Conservation (phyloP, 202 grass and related monocot species). For the Eragrostis tef region DNA sequence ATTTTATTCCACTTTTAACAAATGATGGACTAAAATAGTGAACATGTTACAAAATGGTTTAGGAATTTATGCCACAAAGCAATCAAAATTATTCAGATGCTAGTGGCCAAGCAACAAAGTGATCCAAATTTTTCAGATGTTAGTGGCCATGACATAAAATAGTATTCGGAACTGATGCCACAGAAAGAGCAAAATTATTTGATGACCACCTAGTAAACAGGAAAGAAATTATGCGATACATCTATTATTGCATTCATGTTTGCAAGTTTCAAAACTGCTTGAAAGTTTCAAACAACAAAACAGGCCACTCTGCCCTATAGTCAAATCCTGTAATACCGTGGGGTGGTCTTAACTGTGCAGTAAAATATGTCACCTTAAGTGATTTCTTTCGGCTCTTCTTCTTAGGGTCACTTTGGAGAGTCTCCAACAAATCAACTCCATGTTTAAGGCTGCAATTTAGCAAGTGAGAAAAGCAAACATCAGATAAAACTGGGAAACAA, state of each 20-base stretch:
- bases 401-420: constrained; percentile 75
- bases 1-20: neutral
- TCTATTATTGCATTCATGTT: neutral
- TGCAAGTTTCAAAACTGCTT: neutral
- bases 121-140: neutral
- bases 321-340: constrained; percentile 13
- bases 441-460: constrained; percentile 75
- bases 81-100: too few species aligned
- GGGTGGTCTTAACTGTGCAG: neutral
- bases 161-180: too few species aligned
- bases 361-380: constrained; percentile 64
- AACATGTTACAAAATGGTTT: too few species aligned
- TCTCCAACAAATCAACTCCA: constrained; percentile 78
- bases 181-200: neutral
- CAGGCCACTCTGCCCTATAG: neutral
- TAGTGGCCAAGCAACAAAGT: neutral
- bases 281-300: neutral
- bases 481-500: constrained; percentile 32
- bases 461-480: constrained; percentile 43
- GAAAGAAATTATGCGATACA: neutral
- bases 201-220: neutral
- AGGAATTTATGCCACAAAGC: too few species aligned
- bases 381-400: constrained; percentile 85
- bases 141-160: neutral
- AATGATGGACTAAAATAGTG: neutral